Conservation (phyloP, 148 eudicot species). For the Rheum nobile region DNA sequence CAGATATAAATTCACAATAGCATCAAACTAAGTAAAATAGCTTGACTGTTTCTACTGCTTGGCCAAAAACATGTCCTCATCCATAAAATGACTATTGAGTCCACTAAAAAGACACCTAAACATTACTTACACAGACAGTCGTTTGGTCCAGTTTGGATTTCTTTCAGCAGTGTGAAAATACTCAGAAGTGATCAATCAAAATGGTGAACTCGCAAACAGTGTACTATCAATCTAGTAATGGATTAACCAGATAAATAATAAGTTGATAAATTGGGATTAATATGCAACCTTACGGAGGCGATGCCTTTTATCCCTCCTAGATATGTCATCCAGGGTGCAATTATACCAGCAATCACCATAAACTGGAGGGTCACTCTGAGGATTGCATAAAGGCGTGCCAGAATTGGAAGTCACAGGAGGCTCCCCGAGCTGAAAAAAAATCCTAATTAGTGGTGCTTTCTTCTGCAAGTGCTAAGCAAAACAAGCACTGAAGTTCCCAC, state of each 20-base stretch:
- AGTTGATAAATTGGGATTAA: background rate
- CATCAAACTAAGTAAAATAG: background rate
- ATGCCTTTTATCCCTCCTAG: conserved; percentile 76
- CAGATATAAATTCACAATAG: background rate
- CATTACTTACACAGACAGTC: too few species aligned
- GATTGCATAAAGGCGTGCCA: conserved; percentile 62
- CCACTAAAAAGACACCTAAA: background rate
- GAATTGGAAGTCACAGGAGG: conserved; percentile 50
- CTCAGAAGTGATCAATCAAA: background rate
- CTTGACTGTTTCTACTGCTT: background rate
- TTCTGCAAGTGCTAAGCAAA: background rate
- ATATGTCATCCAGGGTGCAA: conserved; percentile 82
- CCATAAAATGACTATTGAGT: background rate
- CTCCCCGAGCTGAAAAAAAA: conserved; percentile 64
- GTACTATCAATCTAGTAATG: background rate
- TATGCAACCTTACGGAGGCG: conserved; percentile 72
- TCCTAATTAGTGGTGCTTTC: background rate
- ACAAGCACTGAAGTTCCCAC: background rate
- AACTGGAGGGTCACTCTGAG: conserved; percentile 72
- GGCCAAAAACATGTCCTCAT: conserved; percentile 2
- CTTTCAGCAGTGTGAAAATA: background rate
- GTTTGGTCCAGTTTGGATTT: too few species aligned
- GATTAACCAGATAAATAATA: background rate
- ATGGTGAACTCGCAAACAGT: background rate
- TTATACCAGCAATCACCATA: conserved; percentile 97